Evolutionary conservation across 306 rosid species (phyloP), one percentile per base, ranked within the genome.

Genomic region (Astragalus membranaceus): DNA sequence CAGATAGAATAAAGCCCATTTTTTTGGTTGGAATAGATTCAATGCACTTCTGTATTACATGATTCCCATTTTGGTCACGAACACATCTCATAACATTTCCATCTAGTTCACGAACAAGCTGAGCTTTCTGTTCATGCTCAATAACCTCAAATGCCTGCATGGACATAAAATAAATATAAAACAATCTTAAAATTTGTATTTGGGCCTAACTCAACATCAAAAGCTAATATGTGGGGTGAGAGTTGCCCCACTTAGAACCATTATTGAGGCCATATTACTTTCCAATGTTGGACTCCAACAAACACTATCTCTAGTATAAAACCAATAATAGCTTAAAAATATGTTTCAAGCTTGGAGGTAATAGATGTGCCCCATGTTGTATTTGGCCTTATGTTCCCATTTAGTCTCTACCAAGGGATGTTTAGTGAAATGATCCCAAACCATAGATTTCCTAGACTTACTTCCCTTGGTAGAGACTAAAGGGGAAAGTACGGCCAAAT

Each of bases 11-110:
- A 56, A 85, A 85, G 61, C 62, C 79, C 50, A 85, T 74, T 13
- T 46, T 82, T 60, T 74, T 60, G 4, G 86, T 82, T 62, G 87
- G 85, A 54, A 85, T 80, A 54, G 83, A 77, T 80, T 85, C 89
- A 44, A 85, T 77, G 79, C 89, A 85, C 75, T 85, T 85, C 74
- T 85, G 89, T 79, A 85, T 85, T 73, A 85, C 89, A 82, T 85
- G 89, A 80, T 85, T 85, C 77, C 89, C 89, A 30, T 82, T 85
- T 70, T 85, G 89, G 67, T 85, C 89, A 49, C 89, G 87, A 52
- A 85, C 86, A 63, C 89, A 85, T 74, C 78, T 79, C 81, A 85
- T 79, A 68, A 85, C 80, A 77, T 85, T 60, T 70, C 89, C 89
- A 82, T 85, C 89, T 50, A 85, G 81, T 71, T 85, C 89, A 54